Evolutionary conservation across 2,329 filamentous ascomycete species (phyloP).

Genomic region (Lecanicillium sp.): DNA sequence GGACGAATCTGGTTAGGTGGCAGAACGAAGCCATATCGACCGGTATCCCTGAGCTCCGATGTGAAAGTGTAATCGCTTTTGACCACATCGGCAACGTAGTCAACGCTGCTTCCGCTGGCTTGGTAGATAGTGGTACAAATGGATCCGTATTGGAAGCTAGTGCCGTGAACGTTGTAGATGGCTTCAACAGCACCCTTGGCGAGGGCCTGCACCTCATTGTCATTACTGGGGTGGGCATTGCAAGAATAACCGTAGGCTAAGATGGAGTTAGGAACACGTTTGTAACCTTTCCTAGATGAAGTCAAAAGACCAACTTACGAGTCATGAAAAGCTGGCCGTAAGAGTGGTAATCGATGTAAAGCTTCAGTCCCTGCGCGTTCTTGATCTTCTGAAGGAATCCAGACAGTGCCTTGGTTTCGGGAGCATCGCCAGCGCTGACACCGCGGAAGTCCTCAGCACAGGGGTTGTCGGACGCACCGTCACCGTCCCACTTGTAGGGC

Average conservation of each 20-base stretch:
- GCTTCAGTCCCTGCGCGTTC: constrained; percentile 43
- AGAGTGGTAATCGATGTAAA: constrained; percentile 61
- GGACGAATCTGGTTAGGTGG: constrained; percentile 37
- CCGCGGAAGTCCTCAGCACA: constrained; percentile 47
- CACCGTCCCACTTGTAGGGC: constrained; percentile 47
- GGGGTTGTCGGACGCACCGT: constrained; percentile 44
- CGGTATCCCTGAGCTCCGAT: constrained; percentile 32
- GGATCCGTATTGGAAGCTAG: constrained; percentile 38
- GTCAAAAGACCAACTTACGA: no score
- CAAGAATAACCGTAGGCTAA: constrained; percentile 57
- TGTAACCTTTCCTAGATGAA: no score
- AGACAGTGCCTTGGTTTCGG: constrained; percentile 46
- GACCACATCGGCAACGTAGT: constrained; percentile 39
- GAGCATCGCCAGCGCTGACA: constrained; percentile 35
- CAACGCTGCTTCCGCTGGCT: constrained; percentile 40
- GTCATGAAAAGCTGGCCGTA: constrained; percentile 56
- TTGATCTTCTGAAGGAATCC: constrained; percentile 28
- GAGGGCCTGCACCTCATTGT: constrained; percentile 42
- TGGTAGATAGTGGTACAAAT: constrained; percentile 58
- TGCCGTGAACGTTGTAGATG: constrained; percentile 38
- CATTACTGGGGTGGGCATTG: constrained; percentile 37
- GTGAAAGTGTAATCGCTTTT: constrained; percentile 37
- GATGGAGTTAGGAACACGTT: constrained; percentile 47
- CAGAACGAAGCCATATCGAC: constrained; percentile 37
- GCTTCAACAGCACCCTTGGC: constrained; percentile 43